Conservation (phyloP, 768 basidiomycete species). For the Agaricus blazei region DNA sequence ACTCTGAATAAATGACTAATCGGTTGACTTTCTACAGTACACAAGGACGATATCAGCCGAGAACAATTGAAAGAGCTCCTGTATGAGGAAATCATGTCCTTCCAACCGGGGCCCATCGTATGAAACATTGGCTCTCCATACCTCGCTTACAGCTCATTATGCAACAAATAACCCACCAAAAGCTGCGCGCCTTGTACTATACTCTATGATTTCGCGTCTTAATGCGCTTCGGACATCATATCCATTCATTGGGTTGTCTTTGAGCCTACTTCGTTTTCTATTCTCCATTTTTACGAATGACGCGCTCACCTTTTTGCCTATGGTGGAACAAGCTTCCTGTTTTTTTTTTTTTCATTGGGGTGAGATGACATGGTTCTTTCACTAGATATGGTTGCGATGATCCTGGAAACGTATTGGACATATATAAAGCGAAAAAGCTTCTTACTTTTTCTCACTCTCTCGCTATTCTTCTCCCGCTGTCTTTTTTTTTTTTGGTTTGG, state of each 20-base stretch:
- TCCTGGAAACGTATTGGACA: too few species aligned
- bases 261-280: neutral
- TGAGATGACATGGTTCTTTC: too few species aligned
- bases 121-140: slow-evolving; percentile 16
- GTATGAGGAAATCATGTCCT: slow-evolving; percentile 93
- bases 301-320: neutral
- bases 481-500: neutral
- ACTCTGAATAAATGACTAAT: neutral
- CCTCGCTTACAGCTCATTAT: neutral
- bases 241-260: neutral
- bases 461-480: neutral
- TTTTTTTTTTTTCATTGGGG: neutral
- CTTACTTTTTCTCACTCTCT: neutral
- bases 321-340: neutral
- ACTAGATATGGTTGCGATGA: too few species aligned
- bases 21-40: slow-evolving; percentile 41
- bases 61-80: slow-evolving; percentile 94
- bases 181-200: too few species aligned
- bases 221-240: too few species aligned
- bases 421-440: too few species aligned
- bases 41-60: slow-evolving; percentile 93
- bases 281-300: too few species aligned
- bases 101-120: slow-evolving; percentile 55
- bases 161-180: neutral
- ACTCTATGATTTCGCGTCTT: too few species aligned